Evolutionary conservation across 108 stramenopile species (phyloP).

Genomic region (Fistulifera pelliculosa): DNA sequence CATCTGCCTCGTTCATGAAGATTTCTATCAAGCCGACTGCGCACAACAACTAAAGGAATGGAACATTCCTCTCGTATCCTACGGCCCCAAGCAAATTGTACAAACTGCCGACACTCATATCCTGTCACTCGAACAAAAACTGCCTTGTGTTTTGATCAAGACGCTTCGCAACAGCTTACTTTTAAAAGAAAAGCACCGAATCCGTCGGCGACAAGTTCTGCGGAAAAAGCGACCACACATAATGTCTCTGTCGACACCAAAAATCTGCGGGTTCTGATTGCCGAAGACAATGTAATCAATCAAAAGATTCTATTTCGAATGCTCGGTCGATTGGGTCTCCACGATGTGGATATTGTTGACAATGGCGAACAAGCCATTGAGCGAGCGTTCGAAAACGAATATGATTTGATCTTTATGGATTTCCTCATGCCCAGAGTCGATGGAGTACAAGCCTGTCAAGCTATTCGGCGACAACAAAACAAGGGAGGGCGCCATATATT

Average conservation of each 20-base stretch:
- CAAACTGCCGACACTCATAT: constrained; percentile 3
- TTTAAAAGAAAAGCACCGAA: too few relatives aligned
- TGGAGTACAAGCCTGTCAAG: constrained; percentile 25
- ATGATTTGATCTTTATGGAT: constrained; percentile 43
- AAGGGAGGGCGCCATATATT: constrained; percentile 1
- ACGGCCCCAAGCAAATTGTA: constrained; percentile 11
- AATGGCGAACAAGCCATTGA: constrained; percentile 39
- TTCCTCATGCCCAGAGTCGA: constrained; percentile 48
- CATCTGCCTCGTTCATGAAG: constrained; percentile 14
- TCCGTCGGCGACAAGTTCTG: too few relatives aligned
- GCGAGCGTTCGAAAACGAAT: constrained; percentile 1
- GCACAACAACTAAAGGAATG: not conserved
- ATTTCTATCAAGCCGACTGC: constrained; percentile 7
- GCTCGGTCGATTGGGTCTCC: constrained; percentile 21
- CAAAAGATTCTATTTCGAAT: constrained; percentile 33
- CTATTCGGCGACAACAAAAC: constrained; percentile 9
- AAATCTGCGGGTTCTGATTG: constrained; percentile 18
- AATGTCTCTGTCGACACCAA: too few relatives aligned
- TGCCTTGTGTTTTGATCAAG: constrained; percentile 10
- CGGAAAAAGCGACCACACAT: too few relatives aligned
- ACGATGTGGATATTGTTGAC: constrained; percentile 24
- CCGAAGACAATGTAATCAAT: constrained; percentile 37
- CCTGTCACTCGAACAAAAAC: constrained; percentile 10
- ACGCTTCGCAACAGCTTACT: too few relatives aligned
- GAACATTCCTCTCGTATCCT: not conserved